phyloP scores from a whole-genome alignment of 768 basidiomycete species.

The Tulasnella sp. region DNA sequence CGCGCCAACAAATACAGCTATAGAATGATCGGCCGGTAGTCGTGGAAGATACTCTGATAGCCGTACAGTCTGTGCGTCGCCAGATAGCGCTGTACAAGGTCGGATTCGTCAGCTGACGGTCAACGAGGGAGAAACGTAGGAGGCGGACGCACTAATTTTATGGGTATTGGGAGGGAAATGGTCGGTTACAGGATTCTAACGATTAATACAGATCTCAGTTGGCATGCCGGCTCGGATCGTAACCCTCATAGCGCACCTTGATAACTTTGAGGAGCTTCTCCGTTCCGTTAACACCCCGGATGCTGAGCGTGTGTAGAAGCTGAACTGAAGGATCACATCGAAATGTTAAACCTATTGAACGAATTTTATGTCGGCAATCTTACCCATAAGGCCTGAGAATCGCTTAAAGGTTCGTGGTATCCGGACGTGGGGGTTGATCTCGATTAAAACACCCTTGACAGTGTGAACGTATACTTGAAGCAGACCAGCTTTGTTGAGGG shows the following conservation, averaged over 20 bases:
- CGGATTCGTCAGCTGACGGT: not conserved
- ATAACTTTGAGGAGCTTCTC: conserved; percentile 97
- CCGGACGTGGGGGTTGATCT: conserved; percentile 95
- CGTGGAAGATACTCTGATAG: conserved; percentile 79
- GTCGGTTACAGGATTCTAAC: conserved; percentile 85
- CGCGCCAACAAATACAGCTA: conserved; percentile 95
- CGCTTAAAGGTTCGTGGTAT: conserved; percentile 98
- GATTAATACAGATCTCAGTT: not conserved
- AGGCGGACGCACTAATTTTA: conserved; percentile 71
- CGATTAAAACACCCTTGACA: conserved; percentile 89
- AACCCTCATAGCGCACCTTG: conserved; percentile 50
- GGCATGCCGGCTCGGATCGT: not conserved
- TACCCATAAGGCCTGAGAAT: conserved; percentile 97
- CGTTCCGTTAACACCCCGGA: conserved; percentile 90
- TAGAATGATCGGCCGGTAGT: conserved; percentile 75
- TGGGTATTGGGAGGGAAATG: conserved; percentile 92
- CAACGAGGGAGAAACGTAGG: not conserved
- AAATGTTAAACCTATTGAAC: not conserved
- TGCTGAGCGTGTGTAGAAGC: conserved; percentile 91
- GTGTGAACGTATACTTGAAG: conserved; percentile 99
- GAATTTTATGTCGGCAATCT: not conserved
- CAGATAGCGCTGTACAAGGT: conserved; percentile 65
- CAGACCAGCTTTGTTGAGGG: conserved; percentile 91
- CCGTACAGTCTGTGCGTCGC: conserved; percentile 74
- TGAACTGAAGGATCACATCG: conserved; percentile 54